A percentile compares a stretch with the other conserved stretches of the same genome.
These are phyloP conservation scores for Zychaea mexicana DNA, from an alignment of 371 early-diverging fungal genomes.

Conservation along the genomic window DNA sequence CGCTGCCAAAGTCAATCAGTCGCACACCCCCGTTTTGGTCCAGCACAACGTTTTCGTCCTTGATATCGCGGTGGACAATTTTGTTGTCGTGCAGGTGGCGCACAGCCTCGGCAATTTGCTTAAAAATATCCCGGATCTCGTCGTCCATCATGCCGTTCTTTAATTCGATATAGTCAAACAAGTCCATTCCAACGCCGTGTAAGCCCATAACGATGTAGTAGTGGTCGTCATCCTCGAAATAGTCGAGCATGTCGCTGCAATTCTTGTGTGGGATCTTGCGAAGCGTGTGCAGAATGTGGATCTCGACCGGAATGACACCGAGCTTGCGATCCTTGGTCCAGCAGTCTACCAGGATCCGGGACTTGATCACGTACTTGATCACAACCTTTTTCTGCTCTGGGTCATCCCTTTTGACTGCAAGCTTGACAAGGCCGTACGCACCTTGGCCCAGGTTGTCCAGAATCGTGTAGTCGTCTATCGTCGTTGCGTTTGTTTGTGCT, in stretches of 20 bases:
- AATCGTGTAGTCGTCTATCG: slow-evolving; percentile 64
- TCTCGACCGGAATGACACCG: slow-evolving; percentile 71
- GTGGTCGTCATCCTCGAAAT: slow-evolving; percentile 69
- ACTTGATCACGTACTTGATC: slow-evolving; percentile 79
- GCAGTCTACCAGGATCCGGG: slow-evolving; percentile 70
- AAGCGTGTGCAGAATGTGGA: slow-evolving; percentile 68
- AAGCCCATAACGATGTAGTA: slow-evolving; percentile 74
- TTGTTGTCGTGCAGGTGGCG: slow-evolving; percentile 66
- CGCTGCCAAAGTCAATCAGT: slow-evolving; percentile 78
- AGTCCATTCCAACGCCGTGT: slow-evolving; percentile 69
- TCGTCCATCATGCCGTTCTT: slow-evolving; percentile 58
- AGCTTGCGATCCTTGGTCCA: slow-evolving; percentile 69
- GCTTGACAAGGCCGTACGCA: slow-evolving; percentile 72
- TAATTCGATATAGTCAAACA: slow-evolving; percentile 78
- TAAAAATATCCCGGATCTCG: slow-evolving; percentile 62
- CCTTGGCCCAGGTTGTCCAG: slow-evolving; percentile 71
- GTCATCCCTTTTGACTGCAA: slow-evolving; percentile 39
- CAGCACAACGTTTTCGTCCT: slow-evolving; percentile 78
- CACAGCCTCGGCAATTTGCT: slow-evolving; percentile 66
- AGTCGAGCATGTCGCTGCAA: slow-evolving; percentile 65
- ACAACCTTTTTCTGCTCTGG: slow-evolving; percentile 57
- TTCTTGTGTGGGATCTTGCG: slow-evolving; percentile 62
- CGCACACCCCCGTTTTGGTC: slow-evolving; percentile 57
- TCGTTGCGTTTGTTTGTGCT: slow-evolving; percentile 45
- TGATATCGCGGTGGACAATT: slow-evolving; percentile 81